Evolutionary conservation across 1,284 basidiomycete genomes (phyloP), one percentile per base, ranked within the genome.

Genomic region (Heterobasidion occidentale): DNA sequence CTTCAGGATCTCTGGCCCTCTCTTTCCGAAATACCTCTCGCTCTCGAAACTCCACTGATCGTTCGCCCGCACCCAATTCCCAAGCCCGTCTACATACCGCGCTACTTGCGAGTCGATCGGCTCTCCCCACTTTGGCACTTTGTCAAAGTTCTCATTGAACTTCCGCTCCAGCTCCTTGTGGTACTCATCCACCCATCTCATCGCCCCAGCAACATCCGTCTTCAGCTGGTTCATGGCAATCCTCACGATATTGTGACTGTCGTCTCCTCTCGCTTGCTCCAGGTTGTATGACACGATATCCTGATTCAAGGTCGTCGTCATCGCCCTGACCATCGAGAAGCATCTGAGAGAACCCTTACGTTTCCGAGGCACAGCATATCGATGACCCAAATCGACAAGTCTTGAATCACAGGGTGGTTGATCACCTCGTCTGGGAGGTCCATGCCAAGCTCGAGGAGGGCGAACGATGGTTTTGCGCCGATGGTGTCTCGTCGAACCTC

Each of bases 341-440:
- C 52, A 34, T 14, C 34, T 6, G 27, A 7, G 9, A n/a, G 35
- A 35, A 20, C 34, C 12, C 67, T 54, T 49, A 69, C 70, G 56
- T 70, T 70, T 15, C 60, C 64, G 36, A 67, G 63, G 9, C 61
- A 62, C 27, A 70, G 53, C 42, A 67, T 57, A 51, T 70, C 67
- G 20, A 63, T 65, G 7, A 62, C 58, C 48, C 60, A 57, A 46
- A 61, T 58, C 12, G 59, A 59, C 20, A 70, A 50, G 12, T 54
- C 49, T 17, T 58, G 56, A 27, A 69, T 62, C 48, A 58, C 56
- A 5, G 67, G 67, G 51, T 70, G 62, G 14, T 67, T 58, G 45
- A 64, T 56, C 38, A 69, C 65, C 74, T 77, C 67, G 36, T 74
- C 70, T 0, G 75, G 72, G 20, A 78, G 62, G 57, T 75, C 65